Evolutionary conservation across 208 protist genomes (phyloP).

Genomic region (Leishmania turanica): DNA sequence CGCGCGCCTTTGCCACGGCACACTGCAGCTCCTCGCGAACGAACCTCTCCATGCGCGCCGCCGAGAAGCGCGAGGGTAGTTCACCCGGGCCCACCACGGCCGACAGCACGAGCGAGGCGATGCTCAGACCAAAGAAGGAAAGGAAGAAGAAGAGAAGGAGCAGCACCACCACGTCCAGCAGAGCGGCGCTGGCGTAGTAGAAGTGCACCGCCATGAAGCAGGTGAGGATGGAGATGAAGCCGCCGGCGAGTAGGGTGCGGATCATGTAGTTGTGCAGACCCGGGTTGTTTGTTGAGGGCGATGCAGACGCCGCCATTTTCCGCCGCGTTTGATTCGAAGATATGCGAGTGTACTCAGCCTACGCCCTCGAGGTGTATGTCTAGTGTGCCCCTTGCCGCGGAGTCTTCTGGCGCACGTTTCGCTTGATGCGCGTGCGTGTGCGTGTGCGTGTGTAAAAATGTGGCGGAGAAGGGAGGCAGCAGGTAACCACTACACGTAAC

Average conservation of each 20-base stretch:
- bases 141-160: conserved; percentile 26
- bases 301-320: conserved; percentile 1
- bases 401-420: not conserved
- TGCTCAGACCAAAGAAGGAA: conserved; percentile 18
- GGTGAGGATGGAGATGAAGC: conserved; percentile 10
- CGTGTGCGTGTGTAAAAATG: conserved; percentile 11
- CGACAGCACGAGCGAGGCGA: conserved; percentile 19
- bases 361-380: no score
- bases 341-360: not conserved
- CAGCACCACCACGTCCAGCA: conserved; percentile 14
- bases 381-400: not conserved
- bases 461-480: not conserved
- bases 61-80: conserved; percentile 40
- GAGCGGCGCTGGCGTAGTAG: conserved; percentile 28
- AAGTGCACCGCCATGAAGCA: conserved; percentile 26
- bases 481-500: not conserved
- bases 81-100: conserved; percentile 30
- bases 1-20: conserved; percentile 16
- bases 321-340: not conserved
- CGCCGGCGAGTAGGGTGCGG: not conserved
- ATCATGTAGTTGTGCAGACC: conserved; percentile 20
- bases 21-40: conserved; percentile 42
- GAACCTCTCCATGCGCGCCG: conserved; percentile 45
- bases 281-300: conserved; percentile 17
- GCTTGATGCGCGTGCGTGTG: conserved; percentile 11